Evolutionary conservation across 1,139 yeast species (phyloP), one percentile per base, ranked within the genome.

Genomic region (Lodderomyces elongisporus): DNA sequence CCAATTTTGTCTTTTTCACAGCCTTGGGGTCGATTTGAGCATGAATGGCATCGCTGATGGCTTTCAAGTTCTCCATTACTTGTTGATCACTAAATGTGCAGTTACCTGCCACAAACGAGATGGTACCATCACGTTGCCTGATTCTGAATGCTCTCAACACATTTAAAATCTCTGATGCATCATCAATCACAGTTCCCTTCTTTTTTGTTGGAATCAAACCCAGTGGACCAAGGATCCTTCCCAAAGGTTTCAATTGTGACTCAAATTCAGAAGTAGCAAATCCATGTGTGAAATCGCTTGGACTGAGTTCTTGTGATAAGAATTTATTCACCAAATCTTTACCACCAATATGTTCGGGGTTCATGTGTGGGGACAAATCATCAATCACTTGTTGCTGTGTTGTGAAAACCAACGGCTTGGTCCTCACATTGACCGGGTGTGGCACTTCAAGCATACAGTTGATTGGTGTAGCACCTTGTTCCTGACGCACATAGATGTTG

Each of bases 201-300:
- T 88, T 89, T 13, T 75, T 77, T 31, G 75, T 72, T 32, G 98
- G 98, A 85, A 89, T 82, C 44, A 91, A 70, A 18, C 95, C 95
- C 50, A 72, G 78, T 27, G 96, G 95, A 39, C 98, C 97, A 45
- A 93, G 69, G 12, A 73, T 66, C 51, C 88, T 75, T 18, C 94
- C 96, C 23, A 87, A 64, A 34, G 73, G 67, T 42, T 70, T 73
- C 46, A 91, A 67, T 27, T 73, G 69, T 17, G 74, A 61, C 26
- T 74, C 72, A 42, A 87, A 75, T 32, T 87, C 96, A 2, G 95
- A 83, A 2, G 96, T 82, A 6, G 96, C 95, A 51, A 82, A 80
- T 25, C 88, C 79, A 50, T 79, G 82, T 49, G 88, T 88, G 49
- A 81, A 82, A n/a, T 34, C 44, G 45, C 74, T 71, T 29, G 85